These are phyloP conservation scores for Mycena vulgaris DNA, from an alignment of 768 basidiomycete species.

Conservation along the genomic window DNA sequence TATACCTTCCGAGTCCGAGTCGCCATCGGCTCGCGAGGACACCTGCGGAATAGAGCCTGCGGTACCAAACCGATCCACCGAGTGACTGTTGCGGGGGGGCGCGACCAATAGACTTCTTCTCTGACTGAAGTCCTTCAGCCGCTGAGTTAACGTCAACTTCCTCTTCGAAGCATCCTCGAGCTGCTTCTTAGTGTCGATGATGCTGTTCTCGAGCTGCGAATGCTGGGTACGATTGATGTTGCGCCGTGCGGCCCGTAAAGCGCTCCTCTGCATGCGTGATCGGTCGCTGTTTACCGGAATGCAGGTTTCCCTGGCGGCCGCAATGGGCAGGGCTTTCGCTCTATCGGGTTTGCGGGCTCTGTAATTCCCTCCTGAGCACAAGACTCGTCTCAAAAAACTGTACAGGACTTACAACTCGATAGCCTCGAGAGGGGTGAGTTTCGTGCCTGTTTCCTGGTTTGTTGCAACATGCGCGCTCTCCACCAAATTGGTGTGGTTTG, in stretches of 20 bases:
- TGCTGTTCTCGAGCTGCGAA: not conserved
- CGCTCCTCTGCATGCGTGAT: not conserved
- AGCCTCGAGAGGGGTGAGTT: not conserved
- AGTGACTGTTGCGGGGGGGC: not conserved
- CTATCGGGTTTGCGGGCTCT: not conserved
- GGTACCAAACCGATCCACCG: not conserved
- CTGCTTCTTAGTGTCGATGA: not conserved
- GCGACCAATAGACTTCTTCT: not conserved
- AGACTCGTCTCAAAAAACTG: too few relatives aligned
- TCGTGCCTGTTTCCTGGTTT: not conserved
- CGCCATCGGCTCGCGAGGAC: not conserved
- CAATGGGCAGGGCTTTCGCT: not conserved
- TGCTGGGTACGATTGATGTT: too few relatives aligned
- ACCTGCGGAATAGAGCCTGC: not conserved
- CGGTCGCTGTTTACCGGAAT: not conserved
- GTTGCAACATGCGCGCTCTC: too few relatives aligned
- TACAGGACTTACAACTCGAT: not conserved
- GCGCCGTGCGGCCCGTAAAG: not conserved
- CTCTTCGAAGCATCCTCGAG: not conserved
- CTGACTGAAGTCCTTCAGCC: not conserved
- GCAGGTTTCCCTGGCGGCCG: not conserved
- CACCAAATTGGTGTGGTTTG: constrained; percentile 19
- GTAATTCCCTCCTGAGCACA: too few relatives aligned
- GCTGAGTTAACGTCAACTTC: not conserved
- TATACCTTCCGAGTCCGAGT: not conserved